These are phyloP conservation scores for Flaveria ramosissima DNA, from an alignment of 129 eudicot genomes.

Conservation along the genomic window DNA sequence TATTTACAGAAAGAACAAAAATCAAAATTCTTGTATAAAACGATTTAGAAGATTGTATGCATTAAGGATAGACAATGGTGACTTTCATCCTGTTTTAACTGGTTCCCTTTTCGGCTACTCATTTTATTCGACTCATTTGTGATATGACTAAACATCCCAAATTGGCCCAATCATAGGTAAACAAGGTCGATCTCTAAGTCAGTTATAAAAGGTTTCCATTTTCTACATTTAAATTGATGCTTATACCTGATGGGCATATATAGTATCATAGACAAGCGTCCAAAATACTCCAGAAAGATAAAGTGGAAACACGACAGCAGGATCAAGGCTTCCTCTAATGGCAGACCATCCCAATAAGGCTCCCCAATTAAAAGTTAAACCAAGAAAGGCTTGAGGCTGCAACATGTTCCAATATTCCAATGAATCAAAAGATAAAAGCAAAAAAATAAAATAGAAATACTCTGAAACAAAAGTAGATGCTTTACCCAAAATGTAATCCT, in stretches of 20 bases:
- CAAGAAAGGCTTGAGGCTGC: conserved; percentile 99
- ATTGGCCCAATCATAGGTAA: not conserved
- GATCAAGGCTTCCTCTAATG: conserved; percentile 84
- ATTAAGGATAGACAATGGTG: not conserved
- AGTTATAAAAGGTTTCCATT: not conserved
- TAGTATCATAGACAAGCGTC: conserved; percentile 96
- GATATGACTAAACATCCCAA: not conserved
- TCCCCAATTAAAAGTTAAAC: conserved; percentile 95
- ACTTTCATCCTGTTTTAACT: too few species aligned
- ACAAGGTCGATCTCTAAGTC: not conserved
- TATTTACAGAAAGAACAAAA: not conserved
- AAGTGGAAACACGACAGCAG: conserved; percentile 74
- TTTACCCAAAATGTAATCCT: conserved; percentile 94
- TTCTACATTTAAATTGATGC: not conserved
- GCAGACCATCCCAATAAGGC: conserved; percentile 95
- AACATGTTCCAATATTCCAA: conserved; percentile 23
- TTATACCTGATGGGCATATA: conserved; percentile 98
- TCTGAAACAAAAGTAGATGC: not conserved
- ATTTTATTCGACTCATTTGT: not conserved
- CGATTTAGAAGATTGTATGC: not conserved
- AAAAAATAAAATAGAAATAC: conserved; percentile 9
- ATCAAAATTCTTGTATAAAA: not conserved
- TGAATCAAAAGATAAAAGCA: conserved; percentile 27
- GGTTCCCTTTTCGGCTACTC: not conserved
- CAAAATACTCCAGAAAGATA: conserved; percentile 84